These are phyloP conservation scores for Aquilaria sinensis DNA, from an alignment of 345 rosid genomes.

Conservation along the genomic window DNA sequence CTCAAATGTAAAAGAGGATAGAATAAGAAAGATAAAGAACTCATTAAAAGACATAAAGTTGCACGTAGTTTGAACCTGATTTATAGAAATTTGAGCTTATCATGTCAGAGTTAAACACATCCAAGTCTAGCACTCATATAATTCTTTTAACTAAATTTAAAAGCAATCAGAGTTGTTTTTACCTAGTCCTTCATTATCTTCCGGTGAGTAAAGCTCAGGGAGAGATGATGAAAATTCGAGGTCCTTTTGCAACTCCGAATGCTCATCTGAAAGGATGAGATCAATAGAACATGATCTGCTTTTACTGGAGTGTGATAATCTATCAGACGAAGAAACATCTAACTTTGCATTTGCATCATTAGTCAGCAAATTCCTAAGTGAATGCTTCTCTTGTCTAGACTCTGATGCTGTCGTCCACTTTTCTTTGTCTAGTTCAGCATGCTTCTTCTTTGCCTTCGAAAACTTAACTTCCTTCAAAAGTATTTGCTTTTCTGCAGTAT, in stretches of 20 bases:
- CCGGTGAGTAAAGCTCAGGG: slow-evolving; percentile 32
- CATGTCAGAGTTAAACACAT: neutral
- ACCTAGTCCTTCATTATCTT: slow-evolving; percentile 39
- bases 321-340: slow-evolving; percentile 26
- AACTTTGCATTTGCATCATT: slow-evolving; percentile 36
- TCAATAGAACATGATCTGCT: slow-evolving; percentile 27
- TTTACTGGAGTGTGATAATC: slow-evolving; percentile 30
- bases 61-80: neutral
- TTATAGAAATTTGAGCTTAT: too few relatives aligned
- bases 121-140: neutral
- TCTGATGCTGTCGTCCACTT: slow-evolving; percentile 50
- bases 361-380: slow-evolving; percentile 67
- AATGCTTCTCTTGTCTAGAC: slow-evolving; percentile 56
- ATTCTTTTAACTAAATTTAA: neutral
- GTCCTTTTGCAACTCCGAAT: slow-evolving; percentile 31
- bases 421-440: slow-evolving; percentile 66
- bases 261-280: slow-evolving; percentile 28
- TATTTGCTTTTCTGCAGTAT: slow-evolving; percentile 59
- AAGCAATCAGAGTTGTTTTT: slow-evolving; percentile 16
- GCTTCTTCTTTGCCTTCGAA: slow-evolving; percentile 55
- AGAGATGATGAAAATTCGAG: slow-evolving; percentile 28
- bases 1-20: slow-evolving; percentile 23
- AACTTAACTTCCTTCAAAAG: slow-evolving; percentile 58
- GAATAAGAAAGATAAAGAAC: slow-evolving; percentile 7
- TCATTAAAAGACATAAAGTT: slow-evolving; percentile 1